phyloP scores from a whole-genome alignment of 192 early-diverging fungal species.

The Mortierella claussenii region DNA sequence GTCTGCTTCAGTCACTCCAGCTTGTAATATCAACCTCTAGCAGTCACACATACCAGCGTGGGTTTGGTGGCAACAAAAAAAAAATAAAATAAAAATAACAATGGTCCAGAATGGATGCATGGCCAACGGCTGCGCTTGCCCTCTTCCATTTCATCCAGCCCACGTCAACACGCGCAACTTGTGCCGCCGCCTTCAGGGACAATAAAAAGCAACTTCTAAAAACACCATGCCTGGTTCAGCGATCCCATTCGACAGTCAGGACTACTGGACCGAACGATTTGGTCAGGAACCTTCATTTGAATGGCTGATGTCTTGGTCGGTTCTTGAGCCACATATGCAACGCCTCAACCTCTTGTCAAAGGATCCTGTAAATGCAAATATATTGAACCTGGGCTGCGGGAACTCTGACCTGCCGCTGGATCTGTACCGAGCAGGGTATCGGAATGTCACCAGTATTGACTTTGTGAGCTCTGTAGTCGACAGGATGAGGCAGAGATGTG shows the following conservation, averaged over 20 bases:
- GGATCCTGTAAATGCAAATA: slow-evolving; percentile 6
- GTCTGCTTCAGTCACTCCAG: no score
- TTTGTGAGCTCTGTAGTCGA: slow-evolving; percentile 33
- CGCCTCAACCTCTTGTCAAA: neutral
- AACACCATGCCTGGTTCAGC: no score
- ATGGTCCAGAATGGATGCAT: no score
- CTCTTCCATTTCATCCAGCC: no score
- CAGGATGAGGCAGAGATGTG: slow-evolving; percentile 24
- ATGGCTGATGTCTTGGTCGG: slow-evolving; percentile 43
- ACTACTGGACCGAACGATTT: slow-evolving; percentile 36
- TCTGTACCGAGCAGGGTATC: slow-evolving; percentile 18
- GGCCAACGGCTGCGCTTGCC: no score
- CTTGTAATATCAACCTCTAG: no score
- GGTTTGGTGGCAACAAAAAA: no score
- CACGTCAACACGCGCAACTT: no score
- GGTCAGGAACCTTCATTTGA: slow-evolving; percentile 25
- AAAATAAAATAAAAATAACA: no score
- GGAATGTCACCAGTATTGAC: slow-evolving; percentile 29
- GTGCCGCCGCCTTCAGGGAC: no score
- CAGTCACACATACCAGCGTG: no score
- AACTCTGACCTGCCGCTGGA: slow-evolving; percentile 38
- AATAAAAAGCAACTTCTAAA: no score
- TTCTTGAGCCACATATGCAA: slow-evolving; percentile 22
- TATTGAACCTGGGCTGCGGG: slow-evolving; percentile 39
- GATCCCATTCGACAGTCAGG: slow-evolving; percentile 29